Evolutionary conservation across 1,284 basidiomycete species (phyloP), one percentile per base, ranked within the genome.

Genomic region (Hemileccinum hortonii): DNA sequence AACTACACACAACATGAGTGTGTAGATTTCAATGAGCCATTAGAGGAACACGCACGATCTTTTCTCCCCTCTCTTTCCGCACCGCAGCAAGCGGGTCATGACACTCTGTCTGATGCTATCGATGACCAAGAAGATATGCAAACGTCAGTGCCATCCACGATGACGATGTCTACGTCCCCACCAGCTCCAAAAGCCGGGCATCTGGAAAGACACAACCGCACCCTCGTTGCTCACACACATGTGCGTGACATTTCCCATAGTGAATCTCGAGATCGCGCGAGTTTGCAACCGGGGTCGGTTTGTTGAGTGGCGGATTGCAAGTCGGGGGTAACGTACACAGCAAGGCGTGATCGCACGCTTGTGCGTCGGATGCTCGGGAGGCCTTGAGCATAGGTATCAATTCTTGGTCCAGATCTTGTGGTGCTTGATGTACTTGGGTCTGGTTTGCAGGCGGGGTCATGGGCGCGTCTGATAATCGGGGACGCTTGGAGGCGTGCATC

Each of bases 141-240:
- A 42, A 44, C 8, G 24, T 57, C 50, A 54, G 42, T 19, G 22
- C 29, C 10, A 26, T 29, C 37, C 38, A 39, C 21, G 32, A 35
- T 22, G 52, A 33, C 44, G 36, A 44, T 40, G 47, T 47, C 61
- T 42, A 55, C 32, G 9, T 49, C 46, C 90, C 73, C 65, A 92
- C 91, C 70, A 95, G 66, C 56, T 88, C 83, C 29, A 95, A 69
- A 19, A 94, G 67, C 52, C 85, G 75, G 43, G 82, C 84, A 61
- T 92, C 89, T 2, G 93, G 93, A 64, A 95, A 96, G n/a, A 94
- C 87, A 65, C 84, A 84, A 15, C 81, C 79, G 71, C 93, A 94
- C 3, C 77, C 73, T 19, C 65, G 65, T 52, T 79, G 75, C 61
- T 81, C 84, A 65, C 93, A 95, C 1, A 93, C 85, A 72, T 90